Evolutionary conservation across 2,329 filamentous ascomycete genomes (phyloP).

Genomic region (Colletotrichum eleusines): DNA sequence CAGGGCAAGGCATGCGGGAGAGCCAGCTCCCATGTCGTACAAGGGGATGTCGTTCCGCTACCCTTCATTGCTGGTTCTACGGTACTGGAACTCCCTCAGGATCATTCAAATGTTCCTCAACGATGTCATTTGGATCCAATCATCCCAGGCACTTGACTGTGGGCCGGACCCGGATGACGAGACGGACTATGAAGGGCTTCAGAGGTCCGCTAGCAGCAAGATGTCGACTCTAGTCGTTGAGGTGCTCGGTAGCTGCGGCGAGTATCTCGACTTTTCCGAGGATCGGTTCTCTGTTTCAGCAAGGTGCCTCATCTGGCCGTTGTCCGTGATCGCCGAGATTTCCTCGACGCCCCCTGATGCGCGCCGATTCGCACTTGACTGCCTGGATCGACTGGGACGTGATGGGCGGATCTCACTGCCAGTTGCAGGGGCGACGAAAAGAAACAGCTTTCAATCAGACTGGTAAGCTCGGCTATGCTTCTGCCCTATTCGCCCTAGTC

Average conservation of each 20-base stretch:
- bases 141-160: conserved; percentile 16
- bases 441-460: conserved; percentile 18
- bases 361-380: conserved; percentile 37
- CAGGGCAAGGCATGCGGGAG: conserved; percentile 6
- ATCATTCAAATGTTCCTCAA: conserved; percentile 46
- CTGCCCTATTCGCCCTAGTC: neutral
- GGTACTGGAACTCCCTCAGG: conserved; percentile 46
- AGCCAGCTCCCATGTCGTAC: conserved; percentile 42
- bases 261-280: conserved; percentile 38
- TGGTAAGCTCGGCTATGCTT: conserved; percentile 40
- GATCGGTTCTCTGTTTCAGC: conserved; percentile 43
- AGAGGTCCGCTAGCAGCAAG: conserved; percentile 28
- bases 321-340: conserved; percentile 42
- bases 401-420: conserved; percentile 44
- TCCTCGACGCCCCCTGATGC: conserved; percentile 29
- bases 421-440: conserved; percentile 21
- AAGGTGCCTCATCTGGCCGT: conserved; percentile 45
- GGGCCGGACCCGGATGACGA: conserved; percentile 19
- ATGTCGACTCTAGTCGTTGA: conserved; percentile 42
- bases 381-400: conserved; percentile 43
- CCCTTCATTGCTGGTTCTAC: conserved; percentile 42
- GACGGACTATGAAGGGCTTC: conserved; percentile 21
- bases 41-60: conserved; percentile 42
- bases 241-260: conserved; percentile 44
- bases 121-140: conserved; percentile 37